Evolutionary conservation across 2,329 filamentous ascomycete genomes (phyloP).

Genomic region (Zymoseptoria pseudotritici): DNA sequence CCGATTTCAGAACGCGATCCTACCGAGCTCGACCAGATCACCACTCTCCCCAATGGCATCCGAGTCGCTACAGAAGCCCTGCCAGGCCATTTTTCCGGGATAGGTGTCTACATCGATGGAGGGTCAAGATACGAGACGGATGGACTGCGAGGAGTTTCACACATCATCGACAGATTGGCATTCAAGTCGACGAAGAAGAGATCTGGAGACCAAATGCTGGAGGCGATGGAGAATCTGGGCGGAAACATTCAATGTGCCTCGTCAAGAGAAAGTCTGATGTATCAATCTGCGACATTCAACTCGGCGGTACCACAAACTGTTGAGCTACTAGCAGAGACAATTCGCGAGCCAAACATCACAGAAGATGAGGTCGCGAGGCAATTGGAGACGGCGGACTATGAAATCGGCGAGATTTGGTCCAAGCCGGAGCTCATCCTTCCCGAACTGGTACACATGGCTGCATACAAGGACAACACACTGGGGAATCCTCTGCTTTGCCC

Average conservation of each 20-base stretch:
- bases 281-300: conserved; percentile 97
- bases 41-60: conserved; percentile 82
- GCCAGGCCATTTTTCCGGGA: conserved; percentile 86
- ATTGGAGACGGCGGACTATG: conserved; percentile 84
- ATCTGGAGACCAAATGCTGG: conserved; percentile 75
- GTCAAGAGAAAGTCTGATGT: conserved; percentile 94
- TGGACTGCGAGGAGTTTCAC: conserved; percentile 78
- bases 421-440: conserved; percentile 95
- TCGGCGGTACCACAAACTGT: conserved; percentile 76
- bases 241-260: conserved; percentile 97
- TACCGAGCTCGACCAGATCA: conserved; percentile 78
- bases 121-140: conserved; percentile 90
- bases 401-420: conserved; percentile 95
- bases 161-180: conserved; percentile 90
- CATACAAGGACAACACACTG: conserved; percentile 91
- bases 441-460: conserved; percentile 89
- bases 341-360: conserved; percentile 75
- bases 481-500: conserved; percentile 91
- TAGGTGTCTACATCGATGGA: conserved; percentile 92
- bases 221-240: conserved; percentile 77
- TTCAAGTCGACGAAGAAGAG: conserved; percentile 78
- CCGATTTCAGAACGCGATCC: conserved; percentile 54
- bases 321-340: conserved; percentile 83
- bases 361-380: conserved; percentile 82
- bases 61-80: conserved; percentile 91